Percentiles rank a stretch among this genome's conserved stretches.
Evolutionary conservation across 2,329 filamentous ascomycete genomes (phyloP).

Genomic region (Diaporthe vaccinii): DNA sequence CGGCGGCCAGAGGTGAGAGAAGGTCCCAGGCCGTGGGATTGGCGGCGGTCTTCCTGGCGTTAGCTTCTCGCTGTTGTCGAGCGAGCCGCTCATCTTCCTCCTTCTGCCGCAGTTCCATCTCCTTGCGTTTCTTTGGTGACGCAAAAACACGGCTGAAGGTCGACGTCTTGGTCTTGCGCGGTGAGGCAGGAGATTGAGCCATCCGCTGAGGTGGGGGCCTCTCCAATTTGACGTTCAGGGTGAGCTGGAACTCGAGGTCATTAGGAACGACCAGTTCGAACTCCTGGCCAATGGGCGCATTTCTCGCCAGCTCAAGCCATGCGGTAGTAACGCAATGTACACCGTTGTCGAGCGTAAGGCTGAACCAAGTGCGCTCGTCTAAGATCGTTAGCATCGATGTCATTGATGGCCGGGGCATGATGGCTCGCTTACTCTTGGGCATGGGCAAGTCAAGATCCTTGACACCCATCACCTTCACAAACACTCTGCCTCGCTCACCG

Average conservation of each 20-base stretch:
- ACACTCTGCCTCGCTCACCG: conserved; percentile 89
- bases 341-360: conserved; percentile 96
- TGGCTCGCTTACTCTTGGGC: conserved; percentile 80
- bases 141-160: conserved; percentile 93
- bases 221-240: conserved; percentile 93
- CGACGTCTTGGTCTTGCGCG: conserved; percentile 80
- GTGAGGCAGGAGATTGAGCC: conserved; percentile 72
- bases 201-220: conserved; percentile 76
- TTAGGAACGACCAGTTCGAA: conserved; percentile 98
- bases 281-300: conserved; percentile 95
- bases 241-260: conserved; percentile 98
- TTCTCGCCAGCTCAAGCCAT: conserved; percentile 92
- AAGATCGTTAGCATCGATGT: conserved; percentile 41
- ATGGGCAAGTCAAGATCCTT: conserved; percentile 95
- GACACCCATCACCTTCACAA: conserved; percentile 98
- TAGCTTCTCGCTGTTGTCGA: conserved; percentile 74
- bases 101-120: conserved; percentile 86
- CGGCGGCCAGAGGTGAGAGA: conserved; percentile 85
- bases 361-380: conserved; percentile 95
- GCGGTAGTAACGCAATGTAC: conserved; percentile 97
- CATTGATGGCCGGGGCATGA: background rate
- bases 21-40: conserved; percentile 87
- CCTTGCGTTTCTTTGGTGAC: conserved; percentile 96
- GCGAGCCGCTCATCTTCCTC: conserved; percentile 84
- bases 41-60: conserved; percentile 71